Evolutionary conservation across 2,329 filamentous ascomycete species (phyloP), one percentile per base, ranked within the genome.

Genomic region (Trichoderma guizhouense): DNA sequence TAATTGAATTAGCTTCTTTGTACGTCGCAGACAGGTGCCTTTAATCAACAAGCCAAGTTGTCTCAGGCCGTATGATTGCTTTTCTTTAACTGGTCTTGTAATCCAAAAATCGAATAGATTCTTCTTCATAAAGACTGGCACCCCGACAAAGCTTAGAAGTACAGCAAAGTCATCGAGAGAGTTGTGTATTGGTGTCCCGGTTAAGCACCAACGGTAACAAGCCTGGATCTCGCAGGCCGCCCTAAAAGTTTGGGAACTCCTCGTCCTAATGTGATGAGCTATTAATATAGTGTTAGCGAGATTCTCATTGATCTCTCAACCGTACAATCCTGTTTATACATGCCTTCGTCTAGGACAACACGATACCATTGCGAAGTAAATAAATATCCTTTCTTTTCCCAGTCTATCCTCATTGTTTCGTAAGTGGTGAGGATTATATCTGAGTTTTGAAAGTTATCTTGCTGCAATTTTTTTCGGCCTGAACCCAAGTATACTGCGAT

Each of bases 111-210:
- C 55, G 55, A 58, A 58, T 14, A 21, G 8, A 21, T n/a, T 32
- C 1, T 58, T 58, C 24, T 58, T 58, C 28, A 58, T 32, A 21
- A 58, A 58, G 71, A 76, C 73, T 0, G 71, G 66, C 7, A 82
- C 75, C 1, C 77, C 24, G 6, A 83, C 53, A 60, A 83, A 84
- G 18, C 69, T 69, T 0, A 83, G 71, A 0, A 85, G 74, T 0
- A 82, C 76, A 0, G 80, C 82, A 28, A 79, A 81, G 72, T 84
- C 82, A 24, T 84, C 79, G 0, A 85, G 75, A 0, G 76, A 76
- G 64, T 84, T 84, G 4, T 83, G 81, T 3, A 84, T 81, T 0
- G 82, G 82, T 0, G 82, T 84, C 8, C 82, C 82, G 0, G 81
- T 83, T 5, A 84, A 75, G 65, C 81, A 83, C 82, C 82, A 84